phyloP scores from a whole-genome alignment of 148 eudicot species.

The Chenopodium formosanum region DNA sequence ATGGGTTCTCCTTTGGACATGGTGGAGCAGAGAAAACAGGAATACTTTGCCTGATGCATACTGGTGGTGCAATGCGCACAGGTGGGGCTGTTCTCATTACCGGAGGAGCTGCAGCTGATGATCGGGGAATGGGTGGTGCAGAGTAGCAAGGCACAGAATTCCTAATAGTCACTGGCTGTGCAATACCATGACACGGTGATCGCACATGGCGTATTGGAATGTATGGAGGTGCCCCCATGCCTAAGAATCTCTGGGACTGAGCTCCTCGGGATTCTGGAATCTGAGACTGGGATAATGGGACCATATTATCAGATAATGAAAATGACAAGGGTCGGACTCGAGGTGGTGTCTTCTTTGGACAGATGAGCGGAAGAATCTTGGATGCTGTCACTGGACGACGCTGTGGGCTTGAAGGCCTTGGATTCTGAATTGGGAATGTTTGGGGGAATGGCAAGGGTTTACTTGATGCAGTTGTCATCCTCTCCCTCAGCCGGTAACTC shows the following conservation, averaged over 20 bases:
- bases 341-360: slow-evolving; percentile 45
- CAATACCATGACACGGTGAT: slow-evolving; percentile 50
- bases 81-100: slow-evolving; percentile 37
- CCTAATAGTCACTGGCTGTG: slow-evolving; percentile 68
- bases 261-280: slow-evolving; percentile 29
- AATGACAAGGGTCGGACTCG: slow-evolving; percentile 38
- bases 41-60: slow-evolving; percentile 32
- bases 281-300: slow-evolving; percentile 28
- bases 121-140: slow-evolving; percentile 48
- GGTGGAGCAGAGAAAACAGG: slow-evolving; percentile 36
- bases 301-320: slow-evolving; percentile 28
- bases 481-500: slow-evolving; percentile 60
- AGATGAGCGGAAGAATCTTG: slow-evolving; percentile 69
- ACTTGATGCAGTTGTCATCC: slow-evolving; percentile 37
- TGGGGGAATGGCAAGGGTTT: slow-evolving; percentile 48
- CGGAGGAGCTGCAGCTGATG: slow-evolving; percentile 28
- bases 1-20: slow-evolving; percentile 4
- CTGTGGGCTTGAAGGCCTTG: slow-evolving; percentile 67
- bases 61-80: slow-evolving; percentile 37
- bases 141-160: slow-evolving; percentile 63
- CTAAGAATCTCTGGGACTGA: slow-evolving; percentile 42
- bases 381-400: slow-evolving; percentile 50
- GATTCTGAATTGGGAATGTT: slow-evolving; percentile 43
- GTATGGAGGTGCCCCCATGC: slow-evolving; percentile 57
- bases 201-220: slow-evolving; percentile 55